phyloP scores from a whole-genome alignment of 2,329 filamentous ascomycete genomes.

The Zelopaecilomyces penicillatus region DNA sequence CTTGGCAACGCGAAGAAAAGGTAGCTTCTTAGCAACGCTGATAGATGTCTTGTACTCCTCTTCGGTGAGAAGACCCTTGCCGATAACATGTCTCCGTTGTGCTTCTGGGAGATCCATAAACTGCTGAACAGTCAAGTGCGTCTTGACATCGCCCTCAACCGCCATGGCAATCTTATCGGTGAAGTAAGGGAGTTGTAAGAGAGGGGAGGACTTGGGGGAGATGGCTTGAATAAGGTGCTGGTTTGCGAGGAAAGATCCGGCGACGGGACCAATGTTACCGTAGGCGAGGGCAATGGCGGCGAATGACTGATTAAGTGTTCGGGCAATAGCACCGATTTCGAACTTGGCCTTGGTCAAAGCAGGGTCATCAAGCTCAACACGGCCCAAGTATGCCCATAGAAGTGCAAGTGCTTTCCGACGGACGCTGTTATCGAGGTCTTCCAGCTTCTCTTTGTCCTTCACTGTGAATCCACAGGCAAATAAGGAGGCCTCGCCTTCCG shows the following conservation, averaged over 20 bases:
- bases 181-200: slow-evolving; percentile 87
- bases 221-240: slow-evolving; percentile 89
- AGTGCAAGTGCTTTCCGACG: slow-evolving; percentile 82
- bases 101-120: slow-evolving; percentile 80
- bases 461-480: slow-evolving; percentile 51
- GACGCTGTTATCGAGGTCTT: slow-evolving; percentile 69
- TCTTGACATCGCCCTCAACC: slow-evolving; percentile 67
- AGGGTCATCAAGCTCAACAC: slow-evolving; percentile 73
- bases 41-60: slow-evolving; percentile 70
- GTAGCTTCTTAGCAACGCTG: slow-evolving; percentile 72
- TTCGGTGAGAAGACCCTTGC: slow-evolving; percentile 62
- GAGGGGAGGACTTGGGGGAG: slow-evolving; percentile 71
- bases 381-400: slow-evolving; percentile 90
- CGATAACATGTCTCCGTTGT: slow-evolving; percentile 62
- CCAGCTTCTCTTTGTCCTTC: slow-evolving; percentile 69
- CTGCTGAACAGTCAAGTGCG: slow-evolving; percentile 70
- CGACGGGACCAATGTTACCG: slow-evolving; percentile 71
- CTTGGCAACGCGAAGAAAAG: slow-evolving; percentile 75
- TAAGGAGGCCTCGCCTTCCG: slow-evolving; percentile 43
- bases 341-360: slow-evolving; percentile 78
- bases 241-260: slow-evolving; percentile 71
- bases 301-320: slow-evolving; percentile 78
- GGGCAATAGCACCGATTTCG: slow-evolving; percentile 78
- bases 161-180: slow-evolving; percentile 57
- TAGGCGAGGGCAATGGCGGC: slow-evolving; percentile 81